Evolutionary conservation across 192 early-diverging fungal species (phyloP), one percentile per base, ranked within the genome.

Genomic region (Diversispora eburnea): DNA sequence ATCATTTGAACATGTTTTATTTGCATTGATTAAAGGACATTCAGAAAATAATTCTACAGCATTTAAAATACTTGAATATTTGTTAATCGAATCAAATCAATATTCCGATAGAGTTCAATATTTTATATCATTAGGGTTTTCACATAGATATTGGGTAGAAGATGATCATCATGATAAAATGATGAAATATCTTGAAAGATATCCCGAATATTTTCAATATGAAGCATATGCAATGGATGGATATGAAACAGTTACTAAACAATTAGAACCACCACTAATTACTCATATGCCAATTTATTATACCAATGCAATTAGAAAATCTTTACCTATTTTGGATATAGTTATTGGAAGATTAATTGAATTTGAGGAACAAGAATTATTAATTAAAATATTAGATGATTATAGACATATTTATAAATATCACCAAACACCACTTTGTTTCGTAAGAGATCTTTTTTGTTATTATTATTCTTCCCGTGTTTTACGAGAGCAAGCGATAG

Each of bases 131-230:
- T 81, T 90, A 62, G 79, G 84, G 9, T 89, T 93, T 72, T 84
- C 78, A 60, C 83, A 84, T 59, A 79, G 89, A 8, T 86, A 88
- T 57, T 93, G 92, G 92, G 82, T 84, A 17, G 92, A 93, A 77
- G 84, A 87, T 74, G 79, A 81, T n/a, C 85, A 87, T 42, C 85
- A 88, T 77, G 79, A 83, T 49, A 91, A 91, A 67, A 75, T 91
- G 25, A 80, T 82, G 59, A 78, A 78, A 39, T 93, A 90, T 67
- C 72, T 90, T 46, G 72, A 84, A 19, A 79, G 81, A 10, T 93
- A 85, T 72, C 92, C 90, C 15, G 92, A 93, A 75, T 91, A 84
- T 75, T 89, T 88, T 75, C 86, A 89, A 76, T 89, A 88, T 75
- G 92, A 93, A 63, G 90, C 87, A 2, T 84, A 82, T 67, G 84